Evolutionary conservation across 257 asterid genomes (phyloP), one percentile per base, ranked within the genome.

Genomic region (Solanum raphanifolium): DNA sequence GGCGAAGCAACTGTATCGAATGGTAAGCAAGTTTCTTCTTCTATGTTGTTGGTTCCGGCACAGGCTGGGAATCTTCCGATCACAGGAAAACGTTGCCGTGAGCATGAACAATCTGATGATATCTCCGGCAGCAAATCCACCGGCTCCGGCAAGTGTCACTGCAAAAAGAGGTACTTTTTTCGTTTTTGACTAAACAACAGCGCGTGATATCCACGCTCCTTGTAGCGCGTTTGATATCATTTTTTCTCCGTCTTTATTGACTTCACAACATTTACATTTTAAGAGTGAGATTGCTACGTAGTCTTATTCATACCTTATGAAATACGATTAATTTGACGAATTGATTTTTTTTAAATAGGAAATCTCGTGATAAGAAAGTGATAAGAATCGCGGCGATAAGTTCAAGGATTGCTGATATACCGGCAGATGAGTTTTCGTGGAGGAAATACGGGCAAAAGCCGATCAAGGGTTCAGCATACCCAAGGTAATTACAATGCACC

Each of bases 371-470:
- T 25, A 94, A 84, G 88, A 91, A 90, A 18, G 87, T 92, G n/a
- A 90, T 94, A 9, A 87, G 96, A 69, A 96, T 94, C n/a, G 96
- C 98, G 2, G 96, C 97, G 11, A 90, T 93, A 4, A 94, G 98
- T 91, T 87, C 98, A 3, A 94, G 93, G 87, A 87, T 92, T 5
- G 96, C 95, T 0, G 98, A 94, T 88, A 94, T 94, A 60, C 98
- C 98, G 10, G 68, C 90, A 3, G 98, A 95, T 73, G 95, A 94
- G 83, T 92, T 84, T 75, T 95, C 98, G 0, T 95, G 98, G 98
- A 94, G 98, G 62, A 94, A 95, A 87, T 95, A 95, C 87, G 98
- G 98, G 25, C 96, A 95, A 82, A 95, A 94, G 91, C 96, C 97
- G 5, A 94, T 94, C 94, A 95, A 95, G 88, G 98, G 98, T 38